Base-by-base conservation (phyloP, 2,329 filamentous ascomycete species). In the Phaeosphaeriaceae sp. region DNA sequence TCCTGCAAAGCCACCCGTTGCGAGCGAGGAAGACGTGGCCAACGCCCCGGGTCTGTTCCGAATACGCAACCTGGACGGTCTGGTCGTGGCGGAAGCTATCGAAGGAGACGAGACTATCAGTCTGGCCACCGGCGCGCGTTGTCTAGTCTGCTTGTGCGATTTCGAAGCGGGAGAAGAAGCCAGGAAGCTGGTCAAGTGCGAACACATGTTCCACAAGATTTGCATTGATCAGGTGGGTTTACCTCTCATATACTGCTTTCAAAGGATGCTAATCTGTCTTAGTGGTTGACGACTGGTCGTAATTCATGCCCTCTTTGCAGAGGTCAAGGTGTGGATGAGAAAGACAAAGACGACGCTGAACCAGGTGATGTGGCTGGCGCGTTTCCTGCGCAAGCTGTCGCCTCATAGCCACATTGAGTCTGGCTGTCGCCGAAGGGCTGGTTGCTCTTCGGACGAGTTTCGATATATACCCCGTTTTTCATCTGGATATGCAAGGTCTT, bases 201-300 rank as follows among this genome's bases (percentile, higher is more conserved):
- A 84, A 49, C 88, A 91, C 73, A 71, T 90, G 58, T 91, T 89
- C 76, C 88, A 91, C 76, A 84, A 83, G 64, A 85, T 89, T 66
- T 91, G 88, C 74, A 90, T 91, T 73, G 88, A 91, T 73, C 85
- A 89, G 82, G 88, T 89, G 80, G 69, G 83, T 71, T n/a, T 4
- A n/a, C 17, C 35, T n/a, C 35, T 7, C 42, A 8, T 24, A n/a
- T 22, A 19, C 3, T 21, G 24, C 2, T 5, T 35, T 3, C 15
- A n/a, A 44, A 15, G 22, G 22, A 30, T 51, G 53, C 61, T 72
- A 54, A 69, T 47, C 54, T 54, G 55, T 5, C 8, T 28, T 59
- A 90, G 87, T 91, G 88, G 88, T 79, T 91, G 49, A 90, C 87
- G 19, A 90, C 88, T 56, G 86, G 86, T 52, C 86, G 86, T 56